phyloP scores from a whole-genome alignment of 345 rosid species.

The Triadica sebifera region DNA sequence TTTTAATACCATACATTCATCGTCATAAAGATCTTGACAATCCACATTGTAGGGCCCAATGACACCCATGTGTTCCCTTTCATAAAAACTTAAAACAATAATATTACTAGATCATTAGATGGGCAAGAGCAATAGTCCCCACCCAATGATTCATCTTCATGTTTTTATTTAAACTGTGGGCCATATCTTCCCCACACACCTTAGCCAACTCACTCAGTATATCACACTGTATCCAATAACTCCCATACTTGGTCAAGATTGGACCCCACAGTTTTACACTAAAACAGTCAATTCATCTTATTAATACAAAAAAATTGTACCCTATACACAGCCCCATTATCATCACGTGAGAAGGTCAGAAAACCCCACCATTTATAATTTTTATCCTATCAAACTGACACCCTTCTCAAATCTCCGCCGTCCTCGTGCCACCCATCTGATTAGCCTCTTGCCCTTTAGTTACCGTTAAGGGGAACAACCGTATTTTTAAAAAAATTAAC shows the following conservation, averaged over 20 bases:
- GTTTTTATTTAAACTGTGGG: not conserved
- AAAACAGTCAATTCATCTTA: not conserved
- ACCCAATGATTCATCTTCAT: not conserved
- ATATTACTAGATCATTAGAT: not conserved
- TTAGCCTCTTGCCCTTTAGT: not conserved
- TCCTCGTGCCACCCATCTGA: conserved; percentile 18
- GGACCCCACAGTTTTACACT: not conserved
- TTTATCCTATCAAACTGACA: conserved; percentile 11
- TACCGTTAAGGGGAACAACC: conserved; percentile 23
- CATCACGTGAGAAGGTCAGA: conserved; percentile 30
- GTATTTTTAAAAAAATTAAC: conserved; percentile 7
- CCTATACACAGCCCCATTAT: conserved; percentile 13
- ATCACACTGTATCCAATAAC: not conserved
- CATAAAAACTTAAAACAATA: not conserved
- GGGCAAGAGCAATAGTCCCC: conserved; percentile 1
- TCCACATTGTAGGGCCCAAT: not conserved
- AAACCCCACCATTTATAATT: conserved; percentile 1
- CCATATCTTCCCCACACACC: not conserved
- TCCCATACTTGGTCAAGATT: not conserved
- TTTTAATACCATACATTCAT: not conserved
- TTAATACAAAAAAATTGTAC: not conserved
- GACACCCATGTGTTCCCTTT: not conserved
- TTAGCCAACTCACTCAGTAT: not conserved
- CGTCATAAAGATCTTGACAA: not conserved
- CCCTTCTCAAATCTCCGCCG: conserved; percentile 14